Base-by-base conservation (phyloP, 2,329 filamentous ascomycete species). In the Aureobasidium leucospermi region DNA sequence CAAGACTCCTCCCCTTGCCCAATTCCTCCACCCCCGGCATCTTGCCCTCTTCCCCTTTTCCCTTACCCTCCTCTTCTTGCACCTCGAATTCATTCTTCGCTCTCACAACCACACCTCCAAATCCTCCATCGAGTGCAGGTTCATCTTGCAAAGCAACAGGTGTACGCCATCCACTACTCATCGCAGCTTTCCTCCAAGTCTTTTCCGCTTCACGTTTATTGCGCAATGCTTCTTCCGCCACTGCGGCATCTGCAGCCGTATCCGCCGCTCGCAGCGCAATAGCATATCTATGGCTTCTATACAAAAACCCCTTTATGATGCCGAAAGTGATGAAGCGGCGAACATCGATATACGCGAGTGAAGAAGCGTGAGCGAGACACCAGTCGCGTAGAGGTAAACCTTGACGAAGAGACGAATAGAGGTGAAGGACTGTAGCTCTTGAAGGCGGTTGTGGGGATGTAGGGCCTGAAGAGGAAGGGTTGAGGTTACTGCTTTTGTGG, bases 301-400 rank as follows among this genome's bases (percentile, higher is more conserved):
- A 96, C 28, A 99, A 76, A 65, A 95, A 89, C 15, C 93, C 92
- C 75, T 97, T 97, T 72, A 97, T 96, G 61, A 96, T 83, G 60
- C 93, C 94, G 68, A 97, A 99, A 61, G 96, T 95, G 63, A 97
- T 90, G 63, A 99, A 86, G 31, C 94, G 86, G 11, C 94, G 85
- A 59, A 96, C 85, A 71, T 99, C 94, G 60, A 99, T 85, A 68
- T 87, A 86, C 11, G 81, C 78, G 8, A 96, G 79, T 41, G 88
- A 76, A 42, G 87, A 83, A 65, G 85, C 81, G 72, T 96, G 88
- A 34, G 86, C 79, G 61, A 88, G 81, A 65, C 94, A 85, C 90
- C 91, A 97, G 70, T 93, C 89, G 69, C 88, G 88, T 11, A 97
- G 81, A n/a, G 85, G 89, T 55, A 90, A 84, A 39, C 91, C 90